Evolutionary conservation across 228 moss, liverwort and hornwort genomes (phyloP), one percentile per base, ranked within the genome.

Genomic region (Sphagnum magellanicum): DNA sequence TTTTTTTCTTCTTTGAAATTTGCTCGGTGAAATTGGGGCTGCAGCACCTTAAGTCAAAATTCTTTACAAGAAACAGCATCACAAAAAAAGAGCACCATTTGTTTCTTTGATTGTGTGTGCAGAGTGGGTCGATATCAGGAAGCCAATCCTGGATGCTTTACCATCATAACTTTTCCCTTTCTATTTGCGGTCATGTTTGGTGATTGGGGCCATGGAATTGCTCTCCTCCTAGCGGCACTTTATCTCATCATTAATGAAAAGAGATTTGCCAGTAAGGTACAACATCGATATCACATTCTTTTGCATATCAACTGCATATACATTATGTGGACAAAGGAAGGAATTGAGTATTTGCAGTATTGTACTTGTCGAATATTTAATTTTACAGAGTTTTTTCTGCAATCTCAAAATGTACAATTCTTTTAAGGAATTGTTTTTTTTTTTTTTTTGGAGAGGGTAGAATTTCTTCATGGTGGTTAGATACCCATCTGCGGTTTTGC

Each of bases 111-210:
- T 46, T 63, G 46, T 14, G 48, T 72, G 64, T 71, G 73, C 87
- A 98, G 98, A 70, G 87, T 98, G 72, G 98, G 87, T 5, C 93
- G 91, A n/a, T 98, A 98, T 61, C 92, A 92, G 75, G 98, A 98
- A 74, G 98, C 92, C 52, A 98, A 98, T 78, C 92, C 98, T 61
- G 91, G 91, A 0, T 90, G 90, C 60, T 92, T 90, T 77, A 93
- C 98, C 10, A 88, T 98, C 9, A 83, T 98, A 70, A 98, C 93
- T 4, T 98, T 98, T 63, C 98, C 94, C 32, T 98, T 98, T 75
- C 79, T 98, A 75, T 98, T 98, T 72, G 98, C 98, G 7, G 94
- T 98, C 0, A 98, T 94, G 98, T 98, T 98, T 63, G 98, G 98
- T 50, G 98, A 98, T 74, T 98, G 98, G 98, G 98, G 98, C 59